These are phyloP conservation scores for Rhizopogon roseolus DNA, from an alignment of 768 basidiomycete genomes.

Conservation along the genomic window DNA sequence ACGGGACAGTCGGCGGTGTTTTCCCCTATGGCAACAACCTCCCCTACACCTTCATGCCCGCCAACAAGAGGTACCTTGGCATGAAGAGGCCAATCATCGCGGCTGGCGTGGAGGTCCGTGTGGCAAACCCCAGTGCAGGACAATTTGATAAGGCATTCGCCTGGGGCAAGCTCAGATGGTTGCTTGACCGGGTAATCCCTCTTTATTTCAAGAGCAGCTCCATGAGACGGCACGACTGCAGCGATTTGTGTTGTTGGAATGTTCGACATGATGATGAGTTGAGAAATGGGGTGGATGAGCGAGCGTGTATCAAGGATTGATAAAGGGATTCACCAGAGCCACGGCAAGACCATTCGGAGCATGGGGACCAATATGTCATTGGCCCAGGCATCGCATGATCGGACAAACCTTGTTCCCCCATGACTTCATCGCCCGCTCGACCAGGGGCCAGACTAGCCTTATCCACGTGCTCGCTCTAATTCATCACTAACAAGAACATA, in stretches of 20 bases:
- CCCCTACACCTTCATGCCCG: constrained; percentile 83
- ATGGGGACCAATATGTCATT: too few relatives aligned
- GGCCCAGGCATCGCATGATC: background rate
- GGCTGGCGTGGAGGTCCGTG: constrained; percentile 73
- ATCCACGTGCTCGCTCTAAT: too few relatives aligned
- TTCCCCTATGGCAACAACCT: constrained; percentile 73
- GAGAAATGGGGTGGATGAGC: background rate
- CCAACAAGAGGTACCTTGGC: constrained; percentile 65
- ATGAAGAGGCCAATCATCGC: constrained; percentile 79
- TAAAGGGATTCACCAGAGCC: background rate
- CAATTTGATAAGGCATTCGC: constrained; percentile 75
- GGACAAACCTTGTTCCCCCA: background rate
- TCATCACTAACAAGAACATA: too few relatives aligned
- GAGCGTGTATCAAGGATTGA: too few relatives aligned
- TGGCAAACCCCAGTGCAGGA: constrained; percentile 83
- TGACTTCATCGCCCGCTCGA: too few relatives aligned
- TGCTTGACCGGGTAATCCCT: constrained; percentile 52
- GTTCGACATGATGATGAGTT: constrained; percentile 4
- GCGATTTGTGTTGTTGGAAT: constrained; percentile 41
- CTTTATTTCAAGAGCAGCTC: constrained; percentile 27
- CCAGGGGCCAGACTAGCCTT: too few relatives aligned
- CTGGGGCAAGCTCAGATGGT: constrained; percentile 52
- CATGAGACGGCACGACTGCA: constrained; percentile 30
- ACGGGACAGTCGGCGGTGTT: constrained; percentile 56
- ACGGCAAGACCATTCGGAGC: too few relatives aligned